Conservation (phyloP, 139 green algal species). For the Chlorella sorokiniana region DNA sequence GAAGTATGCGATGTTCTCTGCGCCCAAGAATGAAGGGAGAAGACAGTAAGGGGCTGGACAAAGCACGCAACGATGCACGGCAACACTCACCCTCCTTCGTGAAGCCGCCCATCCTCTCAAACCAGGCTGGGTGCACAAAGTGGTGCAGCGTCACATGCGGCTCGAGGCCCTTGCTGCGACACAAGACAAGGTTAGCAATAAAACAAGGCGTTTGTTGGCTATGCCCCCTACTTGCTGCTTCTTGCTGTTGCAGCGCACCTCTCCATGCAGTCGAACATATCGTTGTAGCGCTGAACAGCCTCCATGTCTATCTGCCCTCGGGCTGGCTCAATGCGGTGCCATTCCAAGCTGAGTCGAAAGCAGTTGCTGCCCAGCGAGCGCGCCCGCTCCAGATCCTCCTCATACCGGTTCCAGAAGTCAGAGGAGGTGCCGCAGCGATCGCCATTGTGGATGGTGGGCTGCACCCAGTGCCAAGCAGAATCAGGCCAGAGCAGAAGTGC, state of each 20-base stretch:
- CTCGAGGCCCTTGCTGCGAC: constrained; percentile 58
- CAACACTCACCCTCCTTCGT: constrained; percentile 42
- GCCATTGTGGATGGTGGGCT: constrained; percentile 10
- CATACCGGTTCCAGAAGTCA: constrained; percentile 77
- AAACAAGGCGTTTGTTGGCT: not conserved
- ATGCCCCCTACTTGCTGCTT: not conserved
- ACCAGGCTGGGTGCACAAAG: constrained; percentile 85
- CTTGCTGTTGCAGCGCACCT: not conserved
- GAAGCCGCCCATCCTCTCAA: constrained; percentile 82
- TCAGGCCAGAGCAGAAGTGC: no score
- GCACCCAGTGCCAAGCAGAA: no score
- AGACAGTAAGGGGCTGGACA: not conserved
- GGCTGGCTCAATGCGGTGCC: constrained; percentile 73
- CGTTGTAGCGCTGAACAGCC: constrained; percentile 63
- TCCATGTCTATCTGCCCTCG: constrained; percentile 61
- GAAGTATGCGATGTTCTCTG: constrained; percentile 79
- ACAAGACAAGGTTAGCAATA: not conserved
- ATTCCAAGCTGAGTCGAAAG: constrained; percentile 86
- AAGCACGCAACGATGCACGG: no score
- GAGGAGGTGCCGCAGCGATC: constrained; percentile 39
- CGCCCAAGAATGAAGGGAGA: not conserved
- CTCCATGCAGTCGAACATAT: constrained; percentile 51
- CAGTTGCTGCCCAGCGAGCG: constrained; percentile 64
- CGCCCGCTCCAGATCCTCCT: constrained; percentile 66
- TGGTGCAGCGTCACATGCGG: constrained; percentile 85